Conservation (phyloP, 2,329 filamentous ascomycete species). For the Thielaviopsis populi region DNA sequence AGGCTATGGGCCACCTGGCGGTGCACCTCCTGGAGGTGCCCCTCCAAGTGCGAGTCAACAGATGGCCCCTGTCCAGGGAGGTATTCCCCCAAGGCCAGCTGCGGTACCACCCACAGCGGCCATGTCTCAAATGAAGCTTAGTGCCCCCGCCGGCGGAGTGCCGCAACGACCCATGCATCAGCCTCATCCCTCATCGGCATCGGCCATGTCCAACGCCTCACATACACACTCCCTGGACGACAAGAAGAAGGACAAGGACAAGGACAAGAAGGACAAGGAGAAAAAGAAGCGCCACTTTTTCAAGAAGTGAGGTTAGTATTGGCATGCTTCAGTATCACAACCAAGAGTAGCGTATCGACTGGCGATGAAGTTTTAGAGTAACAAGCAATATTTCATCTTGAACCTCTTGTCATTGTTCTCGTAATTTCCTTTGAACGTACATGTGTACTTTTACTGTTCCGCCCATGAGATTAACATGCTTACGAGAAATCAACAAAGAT, state of each 20-base stretch:
- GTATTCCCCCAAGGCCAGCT: constrained; percentile 4
- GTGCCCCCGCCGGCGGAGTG: neutral
- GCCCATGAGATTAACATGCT: too few relatives aligned
- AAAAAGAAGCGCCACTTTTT: constrained; percentile 17
- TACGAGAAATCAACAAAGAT: too few relatives aligned
- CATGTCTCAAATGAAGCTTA: constrained; percentile 16
- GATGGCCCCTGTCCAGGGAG: constrained; percentile 2
- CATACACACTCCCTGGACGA: constrained; percentile 4
- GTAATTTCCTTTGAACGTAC: too few relatives aligned
- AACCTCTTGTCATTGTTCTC: too few relatives aligned
- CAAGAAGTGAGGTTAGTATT: constrained; percentile 9
- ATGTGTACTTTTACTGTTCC: too few relatives aligned
- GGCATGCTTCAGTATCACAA: neutral
- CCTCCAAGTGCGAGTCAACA: neutral
- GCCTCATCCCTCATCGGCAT: constrained; percentile 13
- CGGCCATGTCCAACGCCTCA: constrained; percentile 13
- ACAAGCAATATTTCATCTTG: too few relatives aligned
- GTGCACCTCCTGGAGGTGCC: neutral
- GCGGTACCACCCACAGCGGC: constrained; percentile 11
- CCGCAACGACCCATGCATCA: constrained; percentile 13
- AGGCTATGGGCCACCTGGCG: constrained; percentile 3
- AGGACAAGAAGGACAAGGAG: constrained; percentile 16
- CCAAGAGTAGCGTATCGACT: too few relatives aligned
- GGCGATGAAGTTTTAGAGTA: too few relatives aligned
- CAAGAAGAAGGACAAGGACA: constrained; percentile 10